phyloP scores from a whole-genome alignment of 2,329 filamentous ascomycete genomes.

The Cadophora malorum region DNA sequence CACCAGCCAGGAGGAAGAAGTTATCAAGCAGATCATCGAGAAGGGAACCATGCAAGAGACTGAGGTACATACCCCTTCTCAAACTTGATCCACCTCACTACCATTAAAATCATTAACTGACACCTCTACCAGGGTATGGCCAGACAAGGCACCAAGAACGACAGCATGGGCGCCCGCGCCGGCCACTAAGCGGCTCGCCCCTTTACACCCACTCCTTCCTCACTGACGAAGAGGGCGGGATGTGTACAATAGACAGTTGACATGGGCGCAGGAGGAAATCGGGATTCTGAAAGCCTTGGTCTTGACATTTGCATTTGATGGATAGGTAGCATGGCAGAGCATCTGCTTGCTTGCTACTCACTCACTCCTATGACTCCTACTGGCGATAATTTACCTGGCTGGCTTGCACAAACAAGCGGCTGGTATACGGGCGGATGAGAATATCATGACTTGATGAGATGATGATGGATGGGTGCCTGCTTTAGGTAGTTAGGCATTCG shows the following conservation, averaged over 20 bases:
- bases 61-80: constrained; percentile 52
- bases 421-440: constrained; percentile 2
- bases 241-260: constrained; percentile 20
- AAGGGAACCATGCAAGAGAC: constrained; percentile 72
- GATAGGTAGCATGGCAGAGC: not conserved
- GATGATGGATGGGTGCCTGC: constrained; percentile 13
- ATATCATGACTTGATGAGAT: constrained; percentile 22
- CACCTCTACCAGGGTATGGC: constrained; percentile 41
- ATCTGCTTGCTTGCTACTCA: not conserved
- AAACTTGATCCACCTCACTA: not conserved
- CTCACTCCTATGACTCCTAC: not conserved
- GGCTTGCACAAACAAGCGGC: not conserved
- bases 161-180: constrained; percentile 40
- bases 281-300: not conserved
- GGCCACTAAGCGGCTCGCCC: constrained; percentile 37
- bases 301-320: not conserved
- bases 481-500: constrained; percentile 20
- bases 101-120: constrained; percentile 27
- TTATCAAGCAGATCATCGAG: constrained; percentile 81
- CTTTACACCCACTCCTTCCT: not conserved
- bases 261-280: constrained; percentile 8
- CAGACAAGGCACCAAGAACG: constrained; percentile 46
- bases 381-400: constrained; percentile 15
- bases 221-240: not conserved
- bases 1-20: constrained; percentile 78